Percentiles rank a stretch among this genome's conserved stretches.
phyloP scores from a whole-genome alignment of 2,329 filamentous ascomycete species.

The Colletotrichum phormii region DNA sequence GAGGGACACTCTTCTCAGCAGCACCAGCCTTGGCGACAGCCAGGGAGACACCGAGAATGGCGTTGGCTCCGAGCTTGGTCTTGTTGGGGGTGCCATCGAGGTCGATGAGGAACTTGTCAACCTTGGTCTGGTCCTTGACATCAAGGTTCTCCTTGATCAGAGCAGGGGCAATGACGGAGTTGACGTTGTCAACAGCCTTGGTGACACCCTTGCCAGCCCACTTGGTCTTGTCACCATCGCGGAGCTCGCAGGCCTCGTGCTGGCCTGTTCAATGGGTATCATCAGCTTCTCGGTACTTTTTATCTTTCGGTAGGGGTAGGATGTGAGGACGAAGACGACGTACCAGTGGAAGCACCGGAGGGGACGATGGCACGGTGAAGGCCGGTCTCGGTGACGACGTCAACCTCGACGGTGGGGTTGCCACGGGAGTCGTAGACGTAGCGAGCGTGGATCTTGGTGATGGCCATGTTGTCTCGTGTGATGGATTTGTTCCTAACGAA shows the following conservation, averaged over 20 bases:
- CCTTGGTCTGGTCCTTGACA: conserved; percentile 86
- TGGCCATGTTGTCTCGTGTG: conserved; percentile 76
- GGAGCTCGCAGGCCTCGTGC: conserved; percentile 91
- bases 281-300: conserved; percentile 44
- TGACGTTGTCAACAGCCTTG: conserved; percentile 89
- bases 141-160: conserved; percentile 86
- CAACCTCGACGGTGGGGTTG: conserved; percentile 98
- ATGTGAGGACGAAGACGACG: conserved; percentile 49
- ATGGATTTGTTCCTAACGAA: conserved; percentile 26
- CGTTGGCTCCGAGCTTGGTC: conserved; percentile 88
- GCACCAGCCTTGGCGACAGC: conserved; percentile 90
- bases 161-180: conserved; percentile 81
- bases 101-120: conserved; percentile 87
- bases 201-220: conserved; percentile 90
- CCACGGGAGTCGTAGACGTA: conserved; percentile 98
- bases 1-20: conserved; percentile 87
- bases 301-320: conserved; percentile 23
- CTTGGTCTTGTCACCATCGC: conserved; percentile 88
- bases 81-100: conserved; percentile 90
- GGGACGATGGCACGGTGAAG: conserved; percentile 95
- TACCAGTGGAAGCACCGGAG: conserved; percentile 91
- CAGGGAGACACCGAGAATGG: conserved; percentile 86
- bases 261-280: conserved; percentile 67
- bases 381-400: conserved; percentile 91
- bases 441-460: conserved; percentile 90